Evolutionary conservation across 352 stramenopile species (phyloP).

Genomic region (Globisporangium polare): DNA sequence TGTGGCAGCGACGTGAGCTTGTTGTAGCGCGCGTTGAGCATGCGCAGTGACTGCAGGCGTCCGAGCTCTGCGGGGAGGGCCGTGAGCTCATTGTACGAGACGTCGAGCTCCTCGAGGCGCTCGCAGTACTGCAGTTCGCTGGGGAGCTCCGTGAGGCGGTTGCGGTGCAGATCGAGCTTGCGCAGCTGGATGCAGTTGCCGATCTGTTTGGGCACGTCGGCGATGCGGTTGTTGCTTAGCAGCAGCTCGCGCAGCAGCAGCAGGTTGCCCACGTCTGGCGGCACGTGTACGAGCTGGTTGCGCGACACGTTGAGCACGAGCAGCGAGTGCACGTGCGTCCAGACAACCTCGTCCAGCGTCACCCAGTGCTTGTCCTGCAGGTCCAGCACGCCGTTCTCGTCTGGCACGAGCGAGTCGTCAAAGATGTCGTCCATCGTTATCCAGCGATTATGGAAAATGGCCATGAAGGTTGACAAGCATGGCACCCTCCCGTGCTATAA

Average conservation of each 20-base stretch:
- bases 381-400: constrained; percentile 69
- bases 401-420: constrained; percentile 53
- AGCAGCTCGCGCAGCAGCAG: constrained; percentile 60
- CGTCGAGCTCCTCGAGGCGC: constrained; percentile 61
- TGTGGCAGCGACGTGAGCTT: constrained; percentile 65
- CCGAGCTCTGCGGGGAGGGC: constrained; percentile 49
- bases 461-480: background rate
- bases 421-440: constrained; percentile 82
- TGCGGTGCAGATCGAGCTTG: constrained; percentile 63
- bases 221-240: constrained; percentile 57
- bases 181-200: constrained; percentile 56
- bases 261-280: constrained; percentile 56
- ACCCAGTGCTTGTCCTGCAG: constrained; percentile 79
- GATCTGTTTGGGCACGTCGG: constrained; percentile 48
- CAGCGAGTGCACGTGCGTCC: constrained; percentile 56
- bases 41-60: constrained; percentile 41
- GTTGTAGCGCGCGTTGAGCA: constrained; percentile 72
- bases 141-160: constrained; percentile 60
- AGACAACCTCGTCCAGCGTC: constrained; percentile 76
- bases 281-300: constrained; percentile 69
- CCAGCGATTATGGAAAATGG: background rate
- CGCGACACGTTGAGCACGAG: constrained; percentile 66
- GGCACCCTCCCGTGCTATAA: background rate
- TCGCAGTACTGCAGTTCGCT: constrained; percentile 65
- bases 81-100: constrained; percentile 63